Percentiles rank a stretch among this genome's conserved stretches.
phyloP scores from a whole-genome alignment of 2,329 filamentous ascomycete genomes.

The Botrytis fabae region DNA sequence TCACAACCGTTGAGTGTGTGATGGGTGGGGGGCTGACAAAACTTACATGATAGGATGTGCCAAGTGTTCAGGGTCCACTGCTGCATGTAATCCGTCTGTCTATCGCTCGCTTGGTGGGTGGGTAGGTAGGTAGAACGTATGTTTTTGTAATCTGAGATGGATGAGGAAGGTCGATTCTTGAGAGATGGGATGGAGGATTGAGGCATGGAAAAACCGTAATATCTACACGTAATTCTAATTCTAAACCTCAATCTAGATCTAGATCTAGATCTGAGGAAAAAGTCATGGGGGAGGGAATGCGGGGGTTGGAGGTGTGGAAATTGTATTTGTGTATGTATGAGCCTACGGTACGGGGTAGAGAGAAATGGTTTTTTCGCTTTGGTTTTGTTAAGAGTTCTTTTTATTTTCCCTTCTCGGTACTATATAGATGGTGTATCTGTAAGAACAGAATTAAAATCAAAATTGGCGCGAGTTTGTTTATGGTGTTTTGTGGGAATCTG shows the following conservation, averaged over 20 bases:
- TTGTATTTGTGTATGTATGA: no score
- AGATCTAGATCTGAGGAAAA: neutral
- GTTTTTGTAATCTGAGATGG: neutral
- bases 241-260: no score
- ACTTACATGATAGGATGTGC: neutral
- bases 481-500: neutral
- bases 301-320: no score
- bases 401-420: no score
- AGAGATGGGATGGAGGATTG: neutral
- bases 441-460: no score
- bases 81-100: neutral
- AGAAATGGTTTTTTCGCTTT: no score
- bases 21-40: neutral
- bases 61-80: conserved; percentile 14
- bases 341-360: no score
- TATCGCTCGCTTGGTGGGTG: neutral
- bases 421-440: neutral
- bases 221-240: no score
- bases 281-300: neutral
- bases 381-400: neutral
- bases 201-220: neutral
- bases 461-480: neutral
- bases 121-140: no score
- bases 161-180: neutral
- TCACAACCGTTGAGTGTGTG: neutral